Evolutionary conservation across 2,329 filamentous ascomycete genomes (phyloP).

Genomic region (Lachnellula subtilissima): DNA sequence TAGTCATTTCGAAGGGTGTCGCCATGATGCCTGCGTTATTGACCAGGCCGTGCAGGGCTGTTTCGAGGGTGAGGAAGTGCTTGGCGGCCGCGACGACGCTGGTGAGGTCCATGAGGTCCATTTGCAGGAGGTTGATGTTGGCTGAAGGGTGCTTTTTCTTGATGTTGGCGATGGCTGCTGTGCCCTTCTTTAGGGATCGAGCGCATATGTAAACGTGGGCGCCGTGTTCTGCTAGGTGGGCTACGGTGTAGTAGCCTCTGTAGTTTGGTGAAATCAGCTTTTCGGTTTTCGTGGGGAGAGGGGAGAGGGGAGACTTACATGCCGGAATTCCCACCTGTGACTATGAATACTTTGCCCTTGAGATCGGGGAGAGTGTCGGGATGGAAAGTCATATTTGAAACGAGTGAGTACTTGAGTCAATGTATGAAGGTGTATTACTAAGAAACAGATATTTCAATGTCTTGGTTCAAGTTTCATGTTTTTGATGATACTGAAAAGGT

Average conservation of each 20-base stretch:
- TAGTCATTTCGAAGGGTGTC: conserved; percentile 26
- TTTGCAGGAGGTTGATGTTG: conserved; percentile 26
- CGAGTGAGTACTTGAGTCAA: conserved; percentile 12
- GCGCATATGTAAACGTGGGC: conserved; percentile 20
- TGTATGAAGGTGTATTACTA: conserved; percentile 14
- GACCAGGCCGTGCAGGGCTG: conserved; percentile 35
- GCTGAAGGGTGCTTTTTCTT: conserved; percentile 9
- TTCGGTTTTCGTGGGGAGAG: conserved; percentile 5
- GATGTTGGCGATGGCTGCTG: conserved; percentile 15
- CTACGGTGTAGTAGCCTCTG: conserved; percentile 21
- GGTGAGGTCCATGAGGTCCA: conserved; percentile 33
- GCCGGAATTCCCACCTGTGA: conserved; percentile 43
- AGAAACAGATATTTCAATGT: conserved; percentile 12
- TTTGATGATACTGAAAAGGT: conserved; percentile 18
- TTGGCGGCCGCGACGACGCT: conserved; percentile 30
- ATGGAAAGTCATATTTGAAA: conserved; percentile 34
- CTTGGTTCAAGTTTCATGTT: conserved; percentile 16
- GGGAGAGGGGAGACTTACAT: conserved; percentile 34
- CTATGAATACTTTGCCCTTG: conserved; percentile 38
- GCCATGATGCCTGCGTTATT: conserved; percentile 39
- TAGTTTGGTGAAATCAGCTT: conserved; percentile 12
- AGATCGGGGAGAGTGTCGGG: conserved; percentile 40
- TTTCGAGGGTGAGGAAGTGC: conserved; percentile 10
- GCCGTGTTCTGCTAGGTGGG: conserved; percentile 16
- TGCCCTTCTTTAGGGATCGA: conserved; percentile 14